Conservation (phyloP, 352 stramenopile species). For the Sclerospora graminicola region DNA sequence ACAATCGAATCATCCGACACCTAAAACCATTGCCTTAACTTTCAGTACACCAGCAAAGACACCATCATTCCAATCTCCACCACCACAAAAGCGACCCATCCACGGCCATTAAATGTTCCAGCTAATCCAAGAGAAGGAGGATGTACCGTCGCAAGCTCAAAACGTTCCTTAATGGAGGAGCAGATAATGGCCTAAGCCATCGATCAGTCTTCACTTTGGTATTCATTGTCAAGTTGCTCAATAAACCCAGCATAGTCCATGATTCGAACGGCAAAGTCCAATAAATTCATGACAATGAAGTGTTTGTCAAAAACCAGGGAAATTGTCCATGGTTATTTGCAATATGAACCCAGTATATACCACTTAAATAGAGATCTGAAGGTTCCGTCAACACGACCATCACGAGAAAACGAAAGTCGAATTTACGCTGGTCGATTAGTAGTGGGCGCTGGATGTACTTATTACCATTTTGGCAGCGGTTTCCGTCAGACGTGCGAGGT, state of each 20-base stretch:
- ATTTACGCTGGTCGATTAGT: constrained; percentile 46
- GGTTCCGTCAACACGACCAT: constrained; percentile 44
- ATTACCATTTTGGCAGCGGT: constrained; percentile 43
- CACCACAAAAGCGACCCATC: constrained; percentile 45
- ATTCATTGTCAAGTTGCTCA: constrained; percentile 35
- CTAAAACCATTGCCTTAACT: constrained; percentile 2
- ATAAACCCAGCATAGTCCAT: constrained; percentile 42
- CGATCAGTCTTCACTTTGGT: constrained; percentile 37
- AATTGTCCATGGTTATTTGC: constrained; percentile 50
- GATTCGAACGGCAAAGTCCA: constrained; percentile 33
- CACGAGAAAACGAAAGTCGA: constrained; percentile 47
- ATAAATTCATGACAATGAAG: constrained; percentile 60
- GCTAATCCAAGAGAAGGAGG: constrained; percentile 35
- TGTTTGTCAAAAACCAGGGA: constrained; percentile 49
- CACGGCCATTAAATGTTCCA: constrained; percentile 53
- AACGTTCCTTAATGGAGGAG: constrained; percentile 38
- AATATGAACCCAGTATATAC: constrained; percentile 41
- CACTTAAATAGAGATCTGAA: constrained; percentile 37
- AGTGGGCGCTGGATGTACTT: constrained; percentile 47
- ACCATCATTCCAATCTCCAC: constrained; percentile 78
- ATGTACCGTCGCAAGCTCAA: constrained; percentile 28
- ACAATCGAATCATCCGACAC: too few species aligned
- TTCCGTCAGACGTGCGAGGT: constrained; percentile 36
- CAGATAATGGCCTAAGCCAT: constrained; percentile 31
- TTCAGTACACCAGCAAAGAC: constrained; percentile 58